A percentile compares a stretch with the other conserved stretches of the same genome.
phyloP scores from a whole-genome alignment of 1,139 yeast genomes.

The Candida sanyaensis region DNA sequence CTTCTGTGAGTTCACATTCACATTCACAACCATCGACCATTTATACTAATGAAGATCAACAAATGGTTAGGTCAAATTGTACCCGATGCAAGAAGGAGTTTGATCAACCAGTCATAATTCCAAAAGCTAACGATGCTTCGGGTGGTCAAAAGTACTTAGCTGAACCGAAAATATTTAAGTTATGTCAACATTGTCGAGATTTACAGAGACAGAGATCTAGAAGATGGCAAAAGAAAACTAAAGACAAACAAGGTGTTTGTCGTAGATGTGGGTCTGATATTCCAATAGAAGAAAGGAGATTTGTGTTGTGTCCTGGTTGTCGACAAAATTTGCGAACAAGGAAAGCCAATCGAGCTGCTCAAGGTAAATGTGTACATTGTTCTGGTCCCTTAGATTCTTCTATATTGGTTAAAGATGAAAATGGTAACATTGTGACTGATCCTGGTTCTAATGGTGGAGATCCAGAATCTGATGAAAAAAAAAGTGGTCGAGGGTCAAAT shows the following conservation, averaged over 20 bases:
- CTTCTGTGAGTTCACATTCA: neutral
- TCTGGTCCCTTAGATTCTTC: conserved; percentile 58
- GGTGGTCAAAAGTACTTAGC: conserved; percentile 29
- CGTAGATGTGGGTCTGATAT: conserved; percentile 61
- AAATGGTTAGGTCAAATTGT: conserved; percentile 34
- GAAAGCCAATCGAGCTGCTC: conserved; percentile 59
- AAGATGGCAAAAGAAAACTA: conserved; percentile 65
- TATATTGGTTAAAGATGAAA: conserved; percentile 26
- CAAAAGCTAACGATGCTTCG: conserved; percentile 24
- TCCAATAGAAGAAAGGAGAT: conserved; percentile 50
- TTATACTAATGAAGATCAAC: conserved; percentile 11
- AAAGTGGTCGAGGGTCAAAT: conserved; percentile 15
- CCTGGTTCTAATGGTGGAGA: conserved; percentile 14
- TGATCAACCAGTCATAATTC: conserved; percentile 44
- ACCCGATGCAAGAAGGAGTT: conserved; percentile 63
- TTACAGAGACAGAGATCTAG: conserved; percentile 62
- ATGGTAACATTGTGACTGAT: conserved; percentile 10
- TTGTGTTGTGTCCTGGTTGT: conserved; percentile 62
- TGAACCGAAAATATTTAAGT: conserved; percentile 52
- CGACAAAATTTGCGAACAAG: conserved; percentile 54
- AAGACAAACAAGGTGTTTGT: conserved; percentile 62
- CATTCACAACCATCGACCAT: neutral
- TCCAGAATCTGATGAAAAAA: conserved; percentile 9
- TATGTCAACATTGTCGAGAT: conserved; percentile 66
- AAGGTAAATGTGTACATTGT: conserved; percentile 69